Evolutionary conservation across 140 eudicot species (phyloP).

Genomic region (Cichorium intybus): DNA sequence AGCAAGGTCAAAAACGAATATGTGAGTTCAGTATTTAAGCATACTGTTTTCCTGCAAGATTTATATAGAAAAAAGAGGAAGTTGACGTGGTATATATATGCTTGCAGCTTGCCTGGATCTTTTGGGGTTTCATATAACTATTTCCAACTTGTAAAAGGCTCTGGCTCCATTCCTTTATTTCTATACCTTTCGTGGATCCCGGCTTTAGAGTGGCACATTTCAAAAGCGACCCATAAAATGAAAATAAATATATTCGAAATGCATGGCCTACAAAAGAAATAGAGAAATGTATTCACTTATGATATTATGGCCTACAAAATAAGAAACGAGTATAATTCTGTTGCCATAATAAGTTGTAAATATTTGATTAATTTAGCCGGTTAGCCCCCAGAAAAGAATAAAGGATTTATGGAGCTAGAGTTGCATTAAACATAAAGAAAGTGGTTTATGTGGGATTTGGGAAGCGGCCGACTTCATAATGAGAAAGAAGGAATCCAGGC

Average conservation of each 20-base stretch:
- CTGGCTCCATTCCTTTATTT: background rate
- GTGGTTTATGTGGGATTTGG: conserved; percentile 17
- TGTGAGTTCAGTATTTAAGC: background rate
- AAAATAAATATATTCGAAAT: background rate
- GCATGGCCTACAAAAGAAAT: background rate
- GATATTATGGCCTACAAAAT: background rate
- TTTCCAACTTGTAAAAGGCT: background rate
- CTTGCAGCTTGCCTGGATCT: background rate
- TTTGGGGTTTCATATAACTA: background rate
- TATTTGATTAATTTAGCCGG: background rate
- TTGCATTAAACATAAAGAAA: background rate
- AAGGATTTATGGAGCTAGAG: background rate
- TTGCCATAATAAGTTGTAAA: background rate
- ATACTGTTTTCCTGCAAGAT: background rate
- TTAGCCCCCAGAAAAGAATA: background rate
- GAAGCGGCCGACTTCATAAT: conserved; percentile 30
- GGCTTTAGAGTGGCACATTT: background rate
- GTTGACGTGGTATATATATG: conserved; percentile 8
- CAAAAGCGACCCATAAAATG: conserved; percentile 4
- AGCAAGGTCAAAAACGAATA: background rate
- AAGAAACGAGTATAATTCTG: background rate
- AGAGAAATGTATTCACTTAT: background rate
- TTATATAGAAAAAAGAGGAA: background rate
- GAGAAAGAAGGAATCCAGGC: conserved; percentile 17
- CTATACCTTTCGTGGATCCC: conserved; percentile 4